Evolutionary conservation across 2,329 filamentous ascomycete genomes (phyloP).

Genomic region (Cordyceps cicadae): DNA sequence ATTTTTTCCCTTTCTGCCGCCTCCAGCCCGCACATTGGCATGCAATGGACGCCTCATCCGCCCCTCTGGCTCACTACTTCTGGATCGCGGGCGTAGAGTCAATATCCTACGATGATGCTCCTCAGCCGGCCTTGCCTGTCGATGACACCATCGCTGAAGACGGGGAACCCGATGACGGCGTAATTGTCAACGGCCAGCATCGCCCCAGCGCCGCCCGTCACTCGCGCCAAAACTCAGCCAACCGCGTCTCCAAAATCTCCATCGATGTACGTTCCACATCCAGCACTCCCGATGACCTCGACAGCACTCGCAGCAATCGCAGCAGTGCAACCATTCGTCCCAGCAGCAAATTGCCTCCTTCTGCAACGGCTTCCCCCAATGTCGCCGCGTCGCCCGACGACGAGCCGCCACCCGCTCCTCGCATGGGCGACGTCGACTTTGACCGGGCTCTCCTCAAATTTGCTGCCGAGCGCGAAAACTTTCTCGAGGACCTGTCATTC

Average conservation of each 20-base stretch:
- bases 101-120: constrained; percentile 53
- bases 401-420: constrained; percentile 19
- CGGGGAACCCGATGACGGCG: constrained; percentile 43
- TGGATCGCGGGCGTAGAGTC: constrained; percentile 67
- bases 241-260: constrained; percentile 48
- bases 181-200: constrained; percentile 21
- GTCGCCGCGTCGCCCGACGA: constrained; percentile 19
- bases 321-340: constrained; percentile 58
- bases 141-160: constrained; percentile 56
- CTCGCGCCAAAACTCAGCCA: constrained; percentile 53
- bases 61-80: constrained; percentile 65
- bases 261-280: constrained; percentile 44
- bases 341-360: constrained; percentile 20
- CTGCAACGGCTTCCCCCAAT: constrained; percentile 15
- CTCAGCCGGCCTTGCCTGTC: constrained; percentile 29
- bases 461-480: constrained; percentile 86
- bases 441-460: constrained; percentile 91
- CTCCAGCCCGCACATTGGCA: constrained; percentile 23
- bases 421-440: constrained; percentile 72
- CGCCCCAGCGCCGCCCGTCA: constrained; percentile 35
- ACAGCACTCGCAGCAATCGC: constrained; percentile 54
- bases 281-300: constrained; percentile 48
- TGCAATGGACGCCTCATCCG: constrained; percentile 54
- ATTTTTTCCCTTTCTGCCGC: neutral
- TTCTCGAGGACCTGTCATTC: constrained; percentile 85